phyloP scores from a whole-genome alignment of 192 early-diverging fungal genomes.

The Pecoramyces ruminantium region DNA sequence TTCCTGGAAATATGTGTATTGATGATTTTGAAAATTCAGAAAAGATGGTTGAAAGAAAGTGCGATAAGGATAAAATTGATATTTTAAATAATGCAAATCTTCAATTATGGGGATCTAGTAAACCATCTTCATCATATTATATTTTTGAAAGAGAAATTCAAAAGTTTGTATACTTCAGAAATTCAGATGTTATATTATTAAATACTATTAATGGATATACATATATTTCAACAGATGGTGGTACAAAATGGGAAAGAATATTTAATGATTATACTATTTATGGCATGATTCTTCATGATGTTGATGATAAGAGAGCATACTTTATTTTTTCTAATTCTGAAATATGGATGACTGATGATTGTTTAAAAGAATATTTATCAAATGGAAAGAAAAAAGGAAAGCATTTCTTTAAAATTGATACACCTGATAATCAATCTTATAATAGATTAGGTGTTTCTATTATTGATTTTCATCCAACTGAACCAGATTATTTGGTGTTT shows the following conservation, averaged over 20 bases:
- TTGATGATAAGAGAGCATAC: constrained; percentile 36
- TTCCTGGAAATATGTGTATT: neutral
- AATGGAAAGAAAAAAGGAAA: constrained; percentile 39
- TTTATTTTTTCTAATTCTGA: constrained; percentile 13
- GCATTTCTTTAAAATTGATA: constrained; percentile 22
- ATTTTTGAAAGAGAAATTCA: neutral
- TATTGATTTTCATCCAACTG: constrained; percentile 73
- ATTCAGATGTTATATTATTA: neutral
- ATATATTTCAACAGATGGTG: neutral
- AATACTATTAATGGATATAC: neutral
- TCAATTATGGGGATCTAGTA: neutral
- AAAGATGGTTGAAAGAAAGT: neutral
- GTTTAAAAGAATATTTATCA: constrained; percentile 27
- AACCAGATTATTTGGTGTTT: constrained; percentile 77
- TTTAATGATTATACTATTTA: constrained; percentile 22
- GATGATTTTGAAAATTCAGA: neutral
- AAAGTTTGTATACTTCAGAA: neutral
- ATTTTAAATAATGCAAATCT: neutral
- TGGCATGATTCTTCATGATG: constrained; percentile 52
- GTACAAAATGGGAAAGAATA: neutral
- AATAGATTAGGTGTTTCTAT: constrained; percentile 51
- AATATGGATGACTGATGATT: constrained; percentile 24
- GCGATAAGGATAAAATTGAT: neutral
- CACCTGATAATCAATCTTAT: constrained; percentile 26
- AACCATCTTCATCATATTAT: neutral